Conservation (phyloP, 2,329 filamentous ascomycete species). For the Paecilomyces niveus region DNA sequence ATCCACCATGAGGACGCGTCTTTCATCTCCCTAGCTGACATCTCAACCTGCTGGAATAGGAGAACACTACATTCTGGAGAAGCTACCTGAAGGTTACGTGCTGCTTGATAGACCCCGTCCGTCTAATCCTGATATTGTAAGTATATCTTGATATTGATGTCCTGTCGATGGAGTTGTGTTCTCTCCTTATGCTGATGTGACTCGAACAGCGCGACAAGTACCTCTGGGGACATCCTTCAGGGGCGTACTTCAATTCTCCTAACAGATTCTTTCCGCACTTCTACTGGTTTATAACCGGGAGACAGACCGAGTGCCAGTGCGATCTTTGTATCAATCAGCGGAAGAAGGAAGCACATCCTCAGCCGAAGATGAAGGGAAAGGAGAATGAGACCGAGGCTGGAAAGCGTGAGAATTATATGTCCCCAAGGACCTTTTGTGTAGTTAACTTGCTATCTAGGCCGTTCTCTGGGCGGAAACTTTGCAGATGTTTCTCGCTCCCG, state of each 20-base stretch:
- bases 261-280: slow-evolving; percentile 53
- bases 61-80: slow-evolving; percentile 44
- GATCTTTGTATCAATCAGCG: slow-evolving; percentile 35
- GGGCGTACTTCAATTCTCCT: slow-evolving; percentile 46
- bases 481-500: not conserved
- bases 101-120: slow-evolving; percentile 45
- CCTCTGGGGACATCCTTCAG: slow-evolving; percentile 50
- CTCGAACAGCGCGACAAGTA: slow-evolving; percentile 44
- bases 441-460: slow-evolving; percentile 2
- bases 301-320: slow-evolving; percentile 42
- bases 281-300: slow-evolving; percentile 46
- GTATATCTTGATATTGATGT: slow-evolving; percentile 7
- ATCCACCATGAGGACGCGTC: not conserved
- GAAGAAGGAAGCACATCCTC: not conserved
- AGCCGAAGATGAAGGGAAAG: slow-evolving; percentile 2
- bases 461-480: not conserved
- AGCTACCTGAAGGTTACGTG: slow-evolving; percentile 48
- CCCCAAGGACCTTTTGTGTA: not conserved
- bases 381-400: not conserved
- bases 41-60: slow-evolving; percentile 18
- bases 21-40: not conserved
- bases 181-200: not conserved
- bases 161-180: not conserved
- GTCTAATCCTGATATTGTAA: slow-evolving; percentile 25
- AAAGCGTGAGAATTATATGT: not conserved